Evolutionary conservation across 2,329 filamentous ascomycete species (phyloP), one percentile per base, ranked within the genome.

Genomic region (Trichoderma breve): DNA sequence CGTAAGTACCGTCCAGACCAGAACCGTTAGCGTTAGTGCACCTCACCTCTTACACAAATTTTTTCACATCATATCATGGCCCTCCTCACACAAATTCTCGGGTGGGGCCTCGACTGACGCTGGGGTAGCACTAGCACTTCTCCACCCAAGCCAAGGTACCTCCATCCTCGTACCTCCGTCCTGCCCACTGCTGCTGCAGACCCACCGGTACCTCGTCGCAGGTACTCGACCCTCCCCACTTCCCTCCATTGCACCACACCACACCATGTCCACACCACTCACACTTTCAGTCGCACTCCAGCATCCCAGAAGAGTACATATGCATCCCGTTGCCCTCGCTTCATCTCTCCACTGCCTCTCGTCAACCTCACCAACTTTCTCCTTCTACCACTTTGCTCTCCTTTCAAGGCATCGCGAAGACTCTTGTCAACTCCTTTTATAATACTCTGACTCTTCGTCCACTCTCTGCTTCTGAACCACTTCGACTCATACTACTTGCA

Each of bases 321-420:
- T 74, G 72, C 73, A 71, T 75, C 74, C 71, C 64, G 71, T 66
- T 73, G 73, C 76, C 75, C 74, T 74, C 72, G 53, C 62, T 67
- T 67, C 65, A 70, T 66, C 53, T 26, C 69, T 73, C 71, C 69
- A 68, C 53, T 36, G 72, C 73, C 71, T 68, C 66, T 57, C 43
- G 43, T 51, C 58, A 39, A 72, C 58, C 28, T 55, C 32, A 34
- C 47, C 43, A 62, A 24, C 57, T 34, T 47, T 43, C 39, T 21
- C 30, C 30, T 67, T 62, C 36, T 57, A 26, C 47, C 28, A 62
- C 53, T 32, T 55, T 57, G 55, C 57, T 60, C 18, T 60, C 32
- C 47, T 28, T 51, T 71, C 28, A 70, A 66, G 47, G 43, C 57
- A 55, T 39, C 30, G 30, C 57, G 15, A 70, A 63, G 68, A 36